Percentiles rank a stretch among this genome's conserved stretches.
Conservation (phyloP, 2,329 filamentous ascomycete species). For the Fusarium clavum region DNA sequence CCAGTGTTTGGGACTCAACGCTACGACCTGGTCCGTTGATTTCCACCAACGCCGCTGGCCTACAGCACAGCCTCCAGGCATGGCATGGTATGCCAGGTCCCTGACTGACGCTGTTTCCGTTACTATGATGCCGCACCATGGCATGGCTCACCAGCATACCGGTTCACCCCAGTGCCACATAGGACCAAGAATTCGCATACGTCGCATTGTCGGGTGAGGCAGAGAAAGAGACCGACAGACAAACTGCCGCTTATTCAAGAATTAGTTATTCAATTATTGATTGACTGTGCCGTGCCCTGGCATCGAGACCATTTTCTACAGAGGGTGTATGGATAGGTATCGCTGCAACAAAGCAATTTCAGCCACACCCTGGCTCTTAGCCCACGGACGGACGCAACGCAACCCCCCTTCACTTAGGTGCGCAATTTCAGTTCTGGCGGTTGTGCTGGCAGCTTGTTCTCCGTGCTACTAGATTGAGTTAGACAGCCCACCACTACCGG, state of each 20-base stretch:
- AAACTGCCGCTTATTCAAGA: not conserved
- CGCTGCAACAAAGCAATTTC: constrained; percentile 37
- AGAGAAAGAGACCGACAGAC: not conserved
- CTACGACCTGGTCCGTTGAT: constrained; percentile 37
- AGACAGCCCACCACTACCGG: constrained; percentile 21
- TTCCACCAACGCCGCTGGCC: constrained; percentile 33
- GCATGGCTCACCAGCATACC: constrained; percentile 22
- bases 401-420: constrained; percentile 30
- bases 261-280: not conserved
- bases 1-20: constrained; percentile 42
- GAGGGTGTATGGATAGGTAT: constrained; percentile 9
- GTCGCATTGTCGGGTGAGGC: constrained; percentile 1
- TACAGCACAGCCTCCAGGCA: constrained; percentile 3
- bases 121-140: constrained; percentile 21
- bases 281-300: constrained; percentile 29
- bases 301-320: constrained; percentile 34
- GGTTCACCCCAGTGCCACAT: constrained; percentile 2
- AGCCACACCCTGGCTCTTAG: constrained; percentile 42
- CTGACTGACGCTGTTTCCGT: constrained; percentile 13
- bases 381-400: constrained; percentile 23
- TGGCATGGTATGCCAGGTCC: constrained; percentile 15
- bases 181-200: not conserved
- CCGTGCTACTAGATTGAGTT: constrained; percentile 16
- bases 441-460: constrained; percentile 13
- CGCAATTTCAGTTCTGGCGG: constrained; percentile 43